Evolutionary conservation across 176 grass and related monocot genomes (phyloP).

Genomic region (Aechmea fasciata): DNA sequence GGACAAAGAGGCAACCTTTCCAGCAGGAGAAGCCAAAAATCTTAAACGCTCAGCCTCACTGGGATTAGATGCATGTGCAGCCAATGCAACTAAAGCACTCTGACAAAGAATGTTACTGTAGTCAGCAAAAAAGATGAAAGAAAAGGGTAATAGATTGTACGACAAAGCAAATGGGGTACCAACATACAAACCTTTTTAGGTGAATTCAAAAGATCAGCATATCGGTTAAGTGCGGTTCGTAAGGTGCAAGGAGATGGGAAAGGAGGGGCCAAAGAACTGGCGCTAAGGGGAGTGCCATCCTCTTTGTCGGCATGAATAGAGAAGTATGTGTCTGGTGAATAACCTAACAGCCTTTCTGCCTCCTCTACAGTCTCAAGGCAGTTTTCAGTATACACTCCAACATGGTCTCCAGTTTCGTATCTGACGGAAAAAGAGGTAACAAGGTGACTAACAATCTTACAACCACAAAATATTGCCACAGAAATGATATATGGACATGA

Average conservation of each 20-base stretch:
- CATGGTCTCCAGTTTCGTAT: conserved; percentile 91
- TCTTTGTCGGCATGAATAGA: conserved; percentile 70
- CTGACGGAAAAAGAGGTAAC: conserved; percentile 17
- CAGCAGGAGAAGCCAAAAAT: conserved; percentile 68
- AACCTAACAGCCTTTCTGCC: conserved; percentile 47
- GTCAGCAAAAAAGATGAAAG: conserved; percentile 5
- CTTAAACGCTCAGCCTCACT: conserved; percentile 57
- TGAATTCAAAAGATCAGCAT: conserved; percentile 69
- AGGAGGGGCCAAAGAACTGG: conserved; percentile 60
- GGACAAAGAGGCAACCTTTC: conserved; percentile 47
- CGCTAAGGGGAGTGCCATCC: conserved; percentile 56
- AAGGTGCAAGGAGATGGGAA: conserved; percentile 79
- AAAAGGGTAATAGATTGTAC: neutral
- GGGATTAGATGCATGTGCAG: conserved; percentile 60
- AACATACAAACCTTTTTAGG: conserved; percentile 59
- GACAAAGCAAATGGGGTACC: neutral
- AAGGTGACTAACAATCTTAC: neutral
- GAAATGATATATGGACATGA: neutral
- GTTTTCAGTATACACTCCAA: conserved; percentile 76
- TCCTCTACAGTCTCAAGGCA: conserved; percentile 53
- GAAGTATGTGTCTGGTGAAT: conserved; percentile 60
- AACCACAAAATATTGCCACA: neutral
- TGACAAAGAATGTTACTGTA: conserved; percentile 15
- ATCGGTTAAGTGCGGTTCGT: conserved; percentile 54
- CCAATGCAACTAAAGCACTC: conserved; percentile 79